phyloP scores from a whole-genome alignment of 2,329 filamentous ascomycete species.

The Hysterium pulicare region DNA sequence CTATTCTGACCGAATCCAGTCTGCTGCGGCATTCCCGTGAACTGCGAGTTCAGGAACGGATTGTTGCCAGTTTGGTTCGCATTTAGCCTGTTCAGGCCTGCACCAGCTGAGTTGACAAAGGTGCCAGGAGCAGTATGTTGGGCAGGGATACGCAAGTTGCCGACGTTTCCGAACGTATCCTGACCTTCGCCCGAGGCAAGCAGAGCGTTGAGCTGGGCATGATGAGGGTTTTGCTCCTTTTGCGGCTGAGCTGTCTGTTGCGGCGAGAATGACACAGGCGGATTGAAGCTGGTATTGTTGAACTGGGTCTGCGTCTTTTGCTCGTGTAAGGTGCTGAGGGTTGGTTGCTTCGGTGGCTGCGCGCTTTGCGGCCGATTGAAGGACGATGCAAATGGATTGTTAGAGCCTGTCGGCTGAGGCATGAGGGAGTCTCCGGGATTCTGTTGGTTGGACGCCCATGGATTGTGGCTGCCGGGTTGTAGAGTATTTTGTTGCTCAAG shows the following conservation, averaged over 20 bases:
- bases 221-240: constrained; percentile 53
- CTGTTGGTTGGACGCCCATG: constrained; percentile 66
- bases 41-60: constrained; percentile 82
- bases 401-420: constrained; percentile 87
- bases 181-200: constrained; percentile 85
- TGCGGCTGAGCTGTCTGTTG: constrained; percentile 40
- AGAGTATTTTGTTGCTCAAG: constrained; percentile 58
- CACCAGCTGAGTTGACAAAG: constrained; percentile 92
- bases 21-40: constrained; percentile 63
- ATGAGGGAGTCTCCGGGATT: constrained; percentile 62
- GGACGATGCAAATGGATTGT: constrained; percentile 90
- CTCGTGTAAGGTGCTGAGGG: constrained; percentile 73
- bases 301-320: constrained; percentile 72
- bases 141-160: constrained; percentile 88
- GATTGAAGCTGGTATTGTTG: constrained; percentile 51
- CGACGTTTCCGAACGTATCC: constrained; percentile 97
- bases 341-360: constrained; percentile 59
- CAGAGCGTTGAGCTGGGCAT: constrained; percentile 78
- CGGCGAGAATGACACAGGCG: constrained; percentile 43
- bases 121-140: constrained; percentile 95
- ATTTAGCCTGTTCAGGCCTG: constrained; percentile 71
- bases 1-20: constrained; percentile 30
- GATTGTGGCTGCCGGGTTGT: constrained; percentile 87
- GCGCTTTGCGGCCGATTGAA: constrained; percentile 59
- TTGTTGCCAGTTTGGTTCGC: constrained; percentile 71